Evolutionary conservation across 2,329 filamentous ascomycete genomes (phyloP).

Genomic region (Pseudogymnoascus pannorum): DNA sequence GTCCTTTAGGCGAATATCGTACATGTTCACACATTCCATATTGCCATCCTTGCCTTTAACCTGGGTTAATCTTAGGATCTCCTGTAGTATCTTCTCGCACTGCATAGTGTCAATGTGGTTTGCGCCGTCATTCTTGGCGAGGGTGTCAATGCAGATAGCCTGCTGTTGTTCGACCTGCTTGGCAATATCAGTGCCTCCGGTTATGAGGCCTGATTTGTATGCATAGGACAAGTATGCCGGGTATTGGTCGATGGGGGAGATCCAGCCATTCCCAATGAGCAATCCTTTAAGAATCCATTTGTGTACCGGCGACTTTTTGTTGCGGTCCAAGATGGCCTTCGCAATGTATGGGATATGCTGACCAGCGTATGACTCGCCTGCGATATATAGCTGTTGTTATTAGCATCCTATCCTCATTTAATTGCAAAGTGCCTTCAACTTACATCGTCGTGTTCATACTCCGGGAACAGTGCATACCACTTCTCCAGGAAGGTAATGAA

Average conservation of each 20-base stretch:
- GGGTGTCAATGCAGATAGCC: slow-evolving; percentile 55
- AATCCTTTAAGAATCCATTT: slow-evolving; percentile 76
- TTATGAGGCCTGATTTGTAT: slow-evolving; percentile 66
- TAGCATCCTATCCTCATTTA: neutral
- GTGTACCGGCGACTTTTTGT: slow-evolving; percentile 50
- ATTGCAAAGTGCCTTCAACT: slow-evolving; percentile 32
- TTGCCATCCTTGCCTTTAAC: slow-evolving; percentile 45
- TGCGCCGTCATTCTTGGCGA: slow-evolving; percentile 51
- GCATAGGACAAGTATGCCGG: slow-evolving; percentile 76
- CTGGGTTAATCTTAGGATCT: slow-evolving; percentile 61
- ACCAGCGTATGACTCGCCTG: slow-evolving; percentile 93
- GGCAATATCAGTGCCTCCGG: slow-evolving; percentile 56
- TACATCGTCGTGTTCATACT: slow-evolving; percentile 88
- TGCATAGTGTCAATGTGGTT: slow-evolving; percentile 57
- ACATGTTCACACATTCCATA: slow-evolving; percentile 78
- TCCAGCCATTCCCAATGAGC: slow-evolving; percentile 96
- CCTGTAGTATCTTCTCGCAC: slow-evolving; percentile 72
- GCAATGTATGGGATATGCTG: slow-evolving; percentile 97
- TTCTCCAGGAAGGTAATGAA: slow-evolving; percentile 86
- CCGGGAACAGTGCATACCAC: slow-evolving; percentile 83
- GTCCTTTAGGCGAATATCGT: slow-evolving; percentile 84
- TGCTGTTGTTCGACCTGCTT: slow-evolving; percentile 62
- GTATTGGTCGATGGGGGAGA: slow-evolving; percentile 85
- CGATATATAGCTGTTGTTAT: slow-evolving; percentile 68
- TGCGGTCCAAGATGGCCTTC: slow-evolving; percentile 81